phyloP scores from a whole-genome alignment of 768 basidiomycete genomes.

The Auriscalpium vulgare region DNA sequence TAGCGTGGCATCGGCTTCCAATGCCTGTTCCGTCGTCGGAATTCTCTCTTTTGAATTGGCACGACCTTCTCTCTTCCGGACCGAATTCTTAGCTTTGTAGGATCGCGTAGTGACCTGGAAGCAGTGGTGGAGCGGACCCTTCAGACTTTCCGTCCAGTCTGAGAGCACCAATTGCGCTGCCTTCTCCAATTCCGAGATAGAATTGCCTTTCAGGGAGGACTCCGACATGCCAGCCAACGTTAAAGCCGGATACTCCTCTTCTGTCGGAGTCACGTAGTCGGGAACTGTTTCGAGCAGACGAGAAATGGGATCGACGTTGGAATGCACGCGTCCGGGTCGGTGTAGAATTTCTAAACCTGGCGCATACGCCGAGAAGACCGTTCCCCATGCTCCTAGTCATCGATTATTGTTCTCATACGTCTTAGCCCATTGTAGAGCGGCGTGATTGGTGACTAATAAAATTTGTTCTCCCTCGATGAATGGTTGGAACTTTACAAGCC shows the following conservation, averaged over 20 bases:
- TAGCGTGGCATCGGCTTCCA: too few species aligned
- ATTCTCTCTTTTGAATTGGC: too few species aligned
- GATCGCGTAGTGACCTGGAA: too few species aligned
- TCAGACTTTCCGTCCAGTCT: neutral
- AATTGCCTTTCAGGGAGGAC: too few species aligned
- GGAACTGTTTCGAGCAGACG: conserved; percentile 1
- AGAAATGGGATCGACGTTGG: conserved; percentile 24
- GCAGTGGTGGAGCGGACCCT: too few species aligned
- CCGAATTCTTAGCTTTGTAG: neutral
- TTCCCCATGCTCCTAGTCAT: conserved; percentile 24
- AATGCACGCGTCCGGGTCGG: conserved; percentile 25
- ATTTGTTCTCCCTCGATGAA: conserved; percentile 29
- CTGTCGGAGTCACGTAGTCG: neutral
- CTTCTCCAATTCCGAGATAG: neutral
- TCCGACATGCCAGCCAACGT: too few species aligned
- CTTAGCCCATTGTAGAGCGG: conserved; percentile 17
- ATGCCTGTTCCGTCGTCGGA: too few species aligned
- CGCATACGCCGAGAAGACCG: conserved; percentile 24
- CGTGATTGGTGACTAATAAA: conserved; percentile 18
- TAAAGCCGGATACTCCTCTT: too few species aligned
- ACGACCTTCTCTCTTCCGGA: too few species aligned
- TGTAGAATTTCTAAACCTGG: conserved; percentile 25
- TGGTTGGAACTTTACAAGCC: conserved; percentile 28
- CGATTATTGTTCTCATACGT: conserved; percentile 19
- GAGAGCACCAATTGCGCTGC: neutral